Evolutionary conservation across 306 rosid genomes (phyloP).

Genomic region (Vachellia pachyceras): DNA sequence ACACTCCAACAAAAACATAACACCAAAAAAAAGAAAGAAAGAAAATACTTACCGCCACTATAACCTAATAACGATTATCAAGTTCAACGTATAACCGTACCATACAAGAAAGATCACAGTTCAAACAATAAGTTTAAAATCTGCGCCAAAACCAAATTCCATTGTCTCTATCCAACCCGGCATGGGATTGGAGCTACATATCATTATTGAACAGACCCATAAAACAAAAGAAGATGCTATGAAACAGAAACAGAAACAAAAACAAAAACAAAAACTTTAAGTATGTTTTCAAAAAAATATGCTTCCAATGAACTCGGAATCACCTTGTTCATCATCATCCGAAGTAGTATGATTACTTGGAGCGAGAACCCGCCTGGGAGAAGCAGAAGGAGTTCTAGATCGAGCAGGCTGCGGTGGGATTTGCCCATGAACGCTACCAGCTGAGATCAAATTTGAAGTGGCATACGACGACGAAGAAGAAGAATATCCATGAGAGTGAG

Average conservation of each 20-base stretch:
- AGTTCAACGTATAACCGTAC: background rate
- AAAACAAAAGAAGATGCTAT: background rate
- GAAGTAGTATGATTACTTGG: slow-evolving; percentile 48
- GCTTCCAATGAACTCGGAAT: background rate
- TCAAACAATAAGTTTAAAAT: background rate
- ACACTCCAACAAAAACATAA: background rate
- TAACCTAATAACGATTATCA: background rate
- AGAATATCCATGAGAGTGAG: background rate
- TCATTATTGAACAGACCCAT: background rate
- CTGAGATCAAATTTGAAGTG: slow-evolving; percentile 12
- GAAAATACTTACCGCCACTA: background rate
- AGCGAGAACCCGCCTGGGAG: slow-evolving; percentile 55
- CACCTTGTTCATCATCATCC: slow-evolving; percentile 54
- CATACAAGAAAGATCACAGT: background rate
- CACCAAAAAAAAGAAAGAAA: background rate
- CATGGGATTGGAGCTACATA: background rate
- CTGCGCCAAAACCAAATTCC: background rate
- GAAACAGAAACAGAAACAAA: background rate
- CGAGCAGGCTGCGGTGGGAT: slow-evolving; percentile 43
- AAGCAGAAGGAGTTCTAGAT: slow-evolving; percentile 39
- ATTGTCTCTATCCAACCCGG: background rate
- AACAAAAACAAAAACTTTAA: background rate
- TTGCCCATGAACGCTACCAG: slow-evolving; percentile 30
- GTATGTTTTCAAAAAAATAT: background rate
- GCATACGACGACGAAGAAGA: background rate